Conservation (phyloP, 1,139 yeast species). For the Diutina catenulata region DNA sequence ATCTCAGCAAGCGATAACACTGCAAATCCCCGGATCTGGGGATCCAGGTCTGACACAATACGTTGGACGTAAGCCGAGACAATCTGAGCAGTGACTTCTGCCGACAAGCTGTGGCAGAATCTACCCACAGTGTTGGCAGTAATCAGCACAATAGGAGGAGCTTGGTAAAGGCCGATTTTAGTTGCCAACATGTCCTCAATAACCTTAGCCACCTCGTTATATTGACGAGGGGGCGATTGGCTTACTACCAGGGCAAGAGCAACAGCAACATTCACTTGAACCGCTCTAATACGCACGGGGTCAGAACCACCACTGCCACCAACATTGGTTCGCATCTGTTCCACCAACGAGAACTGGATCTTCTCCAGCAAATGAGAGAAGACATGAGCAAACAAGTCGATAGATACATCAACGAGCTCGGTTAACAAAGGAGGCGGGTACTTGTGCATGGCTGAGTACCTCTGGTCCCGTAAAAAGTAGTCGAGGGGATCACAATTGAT, state of each 20-base stretch:
- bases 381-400: constrained; percentile 60
- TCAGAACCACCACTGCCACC: constrained; percentile 19
- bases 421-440: constrained; percentile 19
- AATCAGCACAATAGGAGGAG: constrained; percentile 28
- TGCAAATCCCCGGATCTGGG: constrained; percentile 55
- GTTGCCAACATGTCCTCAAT: constrained; percentile 47
- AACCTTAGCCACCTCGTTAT: constrained; percentile 29
- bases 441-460: constrained; percentile 16
- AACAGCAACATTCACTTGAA: constrained; percentile 48
- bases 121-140: constrained; percentile 53
- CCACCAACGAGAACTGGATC: constrained; percentile 77
- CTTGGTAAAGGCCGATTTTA: constrained; percentile 10
- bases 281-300: constrained; percentile 33
- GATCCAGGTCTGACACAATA: constrained; percentile 45
- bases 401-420: constrained; percentile 62
- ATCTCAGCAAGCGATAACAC: constrained; percentile 41
- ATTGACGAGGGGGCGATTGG: no score
- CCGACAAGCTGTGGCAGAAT: constrained; percentile 40
- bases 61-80: constrained; percentile 45
- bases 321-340: constrained; percentile 53
- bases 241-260: constrained; percentile 54
- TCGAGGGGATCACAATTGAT: constrained; percentile 23
- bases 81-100: constrained; percentile 24
- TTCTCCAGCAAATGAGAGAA: constrained; percentile 69
- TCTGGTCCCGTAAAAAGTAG: constrained; percentile 9